Conservation (phyloP, 495 filamentous ascomycete species). For the Trichoderma gamsii region DNA sequence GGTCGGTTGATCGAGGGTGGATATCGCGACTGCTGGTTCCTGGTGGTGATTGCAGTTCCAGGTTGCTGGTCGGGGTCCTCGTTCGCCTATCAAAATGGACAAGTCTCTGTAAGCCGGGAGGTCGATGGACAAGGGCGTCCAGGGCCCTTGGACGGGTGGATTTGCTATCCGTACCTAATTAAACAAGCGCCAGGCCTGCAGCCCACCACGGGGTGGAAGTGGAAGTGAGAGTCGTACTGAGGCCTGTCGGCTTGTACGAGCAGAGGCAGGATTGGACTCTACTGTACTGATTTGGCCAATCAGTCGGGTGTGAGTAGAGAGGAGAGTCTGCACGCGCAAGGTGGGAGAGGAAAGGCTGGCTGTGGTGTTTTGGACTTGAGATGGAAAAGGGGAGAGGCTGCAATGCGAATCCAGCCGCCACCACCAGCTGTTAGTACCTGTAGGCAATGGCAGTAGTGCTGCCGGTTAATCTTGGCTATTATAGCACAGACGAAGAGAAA, state of each 20-base stretch:
- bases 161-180: constrained; percentile 12
- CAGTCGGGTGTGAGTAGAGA: neutral
- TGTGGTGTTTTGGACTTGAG: neutral
- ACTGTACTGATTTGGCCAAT: neutral
- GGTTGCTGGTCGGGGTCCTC: neutral
- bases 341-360: neutral
- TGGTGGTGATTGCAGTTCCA: neutral
- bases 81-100: constrained; percentile 9
- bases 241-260: neutral
- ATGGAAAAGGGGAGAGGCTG: neutral
- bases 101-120: neutral
- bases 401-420: neutral
- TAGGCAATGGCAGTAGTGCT: neutral
- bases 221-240: neutral
- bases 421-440: neutral
- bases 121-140: neutral
- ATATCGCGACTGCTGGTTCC: neutral
- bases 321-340: neutral
- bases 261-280: neutral
- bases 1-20: neutral
- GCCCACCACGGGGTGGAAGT: neutral
- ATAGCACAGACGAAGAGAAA: neutral
- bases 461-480: neutral
- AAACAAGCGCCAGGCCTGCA: constrained; percentile 9
- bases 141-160: constrained; percentile 6